phyloP scores from a whole-genome alignment of 2,329 filamentous ascomycete genomes.

The Botrytis fragariae region DNA sequence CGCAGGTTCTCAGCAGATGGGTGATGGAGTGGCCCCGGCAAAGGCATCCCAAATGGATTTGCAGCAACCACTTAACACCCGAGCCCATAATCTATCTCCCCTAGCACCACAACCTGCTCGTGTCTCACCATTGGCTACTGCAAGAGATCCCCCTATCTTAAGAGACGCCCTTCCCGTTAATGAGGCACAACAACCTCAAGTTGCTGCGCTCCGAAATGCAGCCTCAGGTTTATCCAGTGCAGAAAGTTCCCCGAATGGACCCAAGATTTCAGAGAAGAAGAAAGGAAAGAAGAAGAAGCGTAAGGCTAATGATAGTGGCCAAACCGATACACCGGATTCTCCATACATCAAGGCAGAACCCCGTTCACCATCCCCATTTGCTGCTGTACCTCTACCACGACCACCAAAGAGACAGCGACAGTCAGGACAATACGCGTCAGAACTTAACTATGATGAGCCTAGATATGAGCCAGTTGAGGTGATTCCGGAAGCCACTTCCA shows the following conservation, averaged over 20 bases:
- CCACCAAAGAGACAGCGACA: constrained; percentile 58
- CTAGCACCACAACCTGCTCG: constrained; percentile 74
- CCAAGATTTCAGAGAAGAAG: constrained; percentile 48
- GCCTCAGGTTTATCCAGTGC: constrained; percentile 52
- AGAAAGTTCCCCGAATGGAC: constrained; percentile 55
- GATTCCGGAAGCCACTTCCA: constrained; percentile 25
- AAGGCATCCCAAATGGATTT: constrained; percentile 40
- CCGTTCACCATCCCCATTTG: constrained; percentile 59
- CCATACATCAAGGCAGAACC: constrained; percentile 64
- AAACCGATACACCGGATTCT: constrained; percentile 44
- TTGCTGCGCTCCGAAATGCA: constrained; percentile 53
- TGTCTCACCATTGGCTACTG: constrained; percentile 56
- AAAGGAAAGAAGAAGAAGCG: constrained; percentile 55
- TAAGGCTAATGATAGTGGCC: constrained; percentile 43
- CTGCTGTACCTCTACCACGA: constrained; percentile 51
- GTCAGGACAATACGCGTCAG: constrained; percentile 43
- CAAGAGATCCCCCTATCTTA: constrained; percentile 39
- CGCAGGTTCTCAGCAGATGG: constrained; percentile 33
- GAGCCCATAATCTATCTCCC: constrained; percentile 70
- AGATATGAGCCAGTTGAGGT: constrained; percentile 41
- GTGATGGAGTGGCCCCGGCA: constrained; percentile 40
- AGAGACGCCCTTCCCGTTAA: constrained; percentile 31
- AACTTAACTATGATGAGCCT: constrained; percentile 47
- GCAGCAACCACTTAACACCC: constrained; percentile 45
- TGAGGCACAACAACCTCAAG: constrained; percentile 48